Evolutionary conservation across 106 monocot genomes (phyloP), one percentile per base, ranked within the genome.

Genomic region (Acorus calamus): DNA sequence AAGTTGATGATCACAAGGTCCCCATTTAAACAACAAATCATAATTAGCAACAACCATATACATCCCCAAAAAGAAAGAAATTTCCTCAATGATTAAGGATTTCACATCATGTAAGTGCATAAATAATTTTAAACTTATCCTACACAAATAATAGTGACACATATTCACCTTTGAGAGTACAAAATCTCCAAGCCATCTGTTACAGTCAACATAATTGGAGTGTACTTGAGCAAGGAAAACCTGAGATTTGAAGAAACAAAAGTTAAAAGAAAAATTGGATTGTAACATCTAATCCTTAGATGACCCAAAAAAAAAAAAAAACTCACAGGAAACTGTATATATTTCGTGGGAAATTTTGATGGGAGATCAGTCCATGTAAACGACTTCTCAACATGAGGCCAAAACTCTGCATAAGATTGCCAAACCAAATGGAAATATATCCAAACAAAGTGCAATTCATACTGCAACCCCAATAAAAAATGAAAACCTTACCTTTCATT

Each of bases 271-370:
- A 41, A 2, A 57, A 48, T 57, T 46, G 48, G 44, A 47, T 7
- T 50, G 3, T 7, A 4, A 65, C 7, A 11, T 57, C 14, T 14
- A 8, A 43, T 28, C 28, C 28, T 28, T 28, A 28, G 55, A n/a
- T 12, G 12, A 57, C 7, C 9, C n/a, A n/a, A n/a, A n/a, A 75
- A 61, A 56, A 44, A 62, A 61, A n/a, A 11, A 14, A 54, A 3
- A 61, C 86, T 92, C 65, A 98, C 98, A 14, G 98, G 98, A 76
- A 98, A 98, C 63, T 98, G 98, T 9, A 98, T 87, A 83, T 98
- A 98, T 92, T 98, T 98, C 44, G 98, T 98, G 10, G 98, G 98
- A 78, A 98, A 98, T 77, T 98, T 92, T 62, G 98, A 98, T 63
- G 98, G 92, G 66, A 92, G 78, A 49, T 92, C 98, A 52, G 87